Conservation (phyloP, 2,329 filamentous ascomycete genomes). For the Albifimbria verrucaria region DNA sequence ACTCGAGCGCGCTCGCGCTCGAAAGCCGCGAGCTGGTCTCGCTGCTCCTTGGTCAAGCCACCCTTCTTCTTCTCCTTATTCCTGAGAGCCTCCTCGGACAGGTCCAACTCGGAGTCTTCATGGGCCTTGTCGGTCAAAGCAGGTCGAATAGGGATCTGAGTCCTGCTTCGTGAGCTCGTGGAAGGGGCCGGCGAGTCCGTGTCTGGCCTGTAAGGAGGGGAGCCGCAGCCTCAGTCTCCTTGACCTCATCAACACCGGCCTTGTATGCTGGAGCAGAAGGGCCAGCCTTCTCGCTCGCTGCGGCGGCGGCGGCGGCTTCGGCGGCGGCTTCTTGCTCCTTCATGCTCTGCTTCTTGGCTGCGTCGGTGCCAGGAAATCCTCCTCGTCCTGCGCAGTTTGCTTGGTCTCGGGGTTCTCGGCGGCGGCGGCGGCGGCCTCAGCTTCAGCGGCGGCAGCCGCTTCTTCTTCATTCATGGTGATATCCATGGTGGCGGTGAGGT, state of each 20-base stretch:
- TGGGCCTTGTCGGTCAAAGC: constrained; percentile 82
- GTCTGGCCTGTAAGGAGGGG: constrained; percentile 25
- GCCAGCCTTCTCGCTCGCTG: constrained; percentile 15
- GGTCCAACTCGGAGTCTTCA: constrained; percentile 68
- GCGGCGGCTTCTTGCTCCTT: constrained; percentile 36
- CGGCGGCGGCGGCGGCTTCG: constrained; percentile 22
- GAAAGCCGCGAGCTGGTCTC: constrained; percentile 84
- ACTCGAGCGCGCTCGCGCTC: constrained; percentile 81
- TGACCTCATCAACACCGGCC: constrained; percentile 39
- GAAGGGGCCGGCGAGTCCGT: constrained; percentile 40
- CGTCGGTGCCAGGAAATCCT: constrained; percentile 56
- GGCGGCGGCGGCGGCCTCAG: constrained; percentile 49
- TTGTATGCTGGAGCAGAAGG: constrained; percentile 27
- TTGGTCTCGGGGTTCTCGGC: no score
- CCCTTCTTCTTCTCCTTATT: constrained; percentile 78
- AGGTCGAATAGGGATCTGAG: constrained; percentile 70
- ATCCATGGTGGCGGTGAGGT: constrained; percentile 96
- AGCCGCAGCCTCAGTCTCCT: constrained; percentile 18
- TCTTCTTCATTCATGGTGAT: constrained; percentile 83
- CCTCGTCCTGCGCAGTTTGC: constrained; percentile 27
- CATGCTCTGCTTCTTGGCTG: constrained; percentile 54
- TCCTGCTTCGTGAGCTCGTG: constrained; percentile 38
- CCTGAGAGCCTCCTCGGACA: constrained; percentile 52
- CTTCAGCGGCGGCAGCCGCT: constrained; percentile 48
- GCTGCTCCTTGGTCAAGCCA: constrained; percentile 84